Evolutionary conservation across 306 rosid species (phyloP).

Genomic region (Luffa aegyptiaca): DNA sequence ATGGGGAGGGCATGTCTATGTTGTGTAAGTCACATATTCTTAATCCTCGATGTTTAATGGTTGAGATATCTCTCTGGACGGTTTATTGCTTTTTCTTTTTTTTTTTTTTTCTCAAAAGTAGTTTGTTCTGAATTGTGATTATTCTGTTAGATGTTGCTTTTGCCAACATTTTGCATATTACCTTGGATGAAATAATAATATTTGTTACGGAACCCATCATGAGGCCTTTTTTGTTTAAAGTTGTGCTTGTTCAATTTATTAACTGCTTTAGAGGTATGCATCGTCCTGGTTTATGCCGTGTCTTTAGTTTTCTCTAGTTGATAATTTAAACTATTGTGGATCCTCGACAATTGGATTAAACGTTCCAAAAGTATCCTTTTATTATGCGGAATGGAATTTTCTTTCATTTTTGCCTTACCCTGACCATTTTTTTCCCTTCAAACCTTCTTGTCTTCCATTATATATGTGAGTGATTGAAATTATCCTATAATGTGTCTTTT

Average conservation of each 20-base stretch:
- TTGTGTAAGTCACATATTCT: conserved; percentile 60
- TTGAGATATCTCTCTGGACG: neutral
- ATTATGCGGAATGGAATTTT: neutral
- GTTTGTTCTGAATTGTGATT: neutral
- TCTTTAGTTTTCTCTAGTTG: neutral
- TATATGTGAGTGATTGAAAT: neutral
- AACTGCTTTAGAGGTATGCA: neutral
- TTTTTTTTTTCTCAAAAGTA: neutral
- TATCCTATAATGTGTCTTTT: conserved; percentile 4
- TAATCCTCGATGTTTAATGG: neutral
- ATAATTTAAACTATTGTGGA: neutral
- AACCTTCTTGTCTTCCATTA: neutral
- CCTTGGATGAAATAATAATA: neutral
- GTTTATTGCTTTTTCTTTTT: neutral
- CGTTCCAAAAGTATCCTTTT: neutral
- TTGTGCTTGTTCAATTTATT: neutral
- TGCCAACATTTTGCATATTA: neutral
- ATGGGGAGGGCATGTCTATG: conserved; percentile 96
- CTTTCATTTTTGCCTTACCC: neutral
- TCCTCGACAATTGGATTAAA: neutral
- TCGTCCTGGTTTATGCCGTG: neutral
- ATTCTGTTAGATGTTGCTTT: neutral
- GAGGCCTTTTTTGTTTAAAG: neutral
- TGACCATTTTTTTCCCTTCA: neutral
- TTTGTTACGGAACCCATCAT: neutral